phyloP scores from a whole-genome alignment of 2,329 filamentous ascomycete species.

The Zasmidium cellare region DNA sequence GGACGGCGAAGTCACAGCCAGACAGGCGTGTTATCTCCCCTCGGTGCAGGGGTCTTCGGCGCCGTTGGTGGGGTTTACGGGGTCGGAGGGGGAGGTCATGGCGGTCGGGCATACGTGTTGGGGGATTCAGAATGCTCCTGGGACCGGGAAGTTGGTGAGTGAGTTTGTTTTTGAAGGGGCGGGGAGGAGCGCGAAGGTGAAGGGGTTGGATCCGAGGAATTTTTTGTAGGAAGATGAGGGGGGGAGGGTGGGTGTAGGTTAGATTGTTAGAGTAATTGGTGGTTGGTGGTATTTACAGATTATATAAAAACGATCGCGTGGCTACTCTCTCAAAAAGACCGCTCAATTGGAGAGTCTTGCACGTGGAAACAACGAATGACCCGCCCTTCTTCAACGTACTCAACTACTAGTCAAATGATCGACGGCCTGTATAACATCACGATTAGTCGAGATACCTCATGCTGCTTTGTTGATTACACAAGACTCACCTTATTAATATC shows the following conservation, averaged over 20 bases:
- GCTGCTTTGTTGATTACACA: neutral
- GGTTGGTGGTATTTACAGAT: neutral
- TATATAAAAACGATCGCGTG: neutral
- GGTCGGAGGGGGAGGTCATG: slow-evolving; percentile 71
- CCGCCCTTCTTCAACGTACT: neutral
- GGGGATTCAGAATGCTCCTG: slow-evolving; percentile 96
- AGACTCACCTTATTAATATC: slow-evolving; percentile 84
- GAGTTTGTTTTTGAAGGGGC: slow-evolving; percentile 49
- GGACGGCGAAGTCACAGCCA: slow-evolving; percentile 61
- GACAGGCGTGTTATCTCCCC: slow-evolving; percentile 92
- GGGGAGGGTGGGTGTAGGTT: neutral
- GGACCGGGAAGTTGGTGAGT: slow-evolving; percentile 57
- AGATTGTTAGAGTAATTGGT: too few species aligned
- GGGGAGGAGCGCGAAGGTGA: slow-evolving; percentile 44
- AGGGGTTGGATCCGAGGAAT: slow-evolving; percentile 42
- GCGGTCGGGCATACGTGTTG: slow-evolving; percentile 94
- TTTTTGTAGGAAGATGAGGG: slow-evolving; percentile 6
- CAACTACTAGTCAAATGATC: slow-evolving; percentile 22
- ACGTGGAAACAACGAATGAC: neutral
- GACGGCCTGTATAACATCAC: slow-evolving; percentile 15
- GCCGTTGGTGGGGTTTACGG: slow-evolving; percentile 76
- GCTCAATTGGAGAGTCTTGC: neutral
- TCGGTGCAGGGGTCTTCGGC: slow-evolving; percentile 64
- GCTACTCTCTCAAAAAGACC: neutral
- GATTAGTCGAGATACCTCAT: neutral